Conservation (phyloP, 2,329 filamentous ascomycete species). For the Colletotrichum musae region DNA sequence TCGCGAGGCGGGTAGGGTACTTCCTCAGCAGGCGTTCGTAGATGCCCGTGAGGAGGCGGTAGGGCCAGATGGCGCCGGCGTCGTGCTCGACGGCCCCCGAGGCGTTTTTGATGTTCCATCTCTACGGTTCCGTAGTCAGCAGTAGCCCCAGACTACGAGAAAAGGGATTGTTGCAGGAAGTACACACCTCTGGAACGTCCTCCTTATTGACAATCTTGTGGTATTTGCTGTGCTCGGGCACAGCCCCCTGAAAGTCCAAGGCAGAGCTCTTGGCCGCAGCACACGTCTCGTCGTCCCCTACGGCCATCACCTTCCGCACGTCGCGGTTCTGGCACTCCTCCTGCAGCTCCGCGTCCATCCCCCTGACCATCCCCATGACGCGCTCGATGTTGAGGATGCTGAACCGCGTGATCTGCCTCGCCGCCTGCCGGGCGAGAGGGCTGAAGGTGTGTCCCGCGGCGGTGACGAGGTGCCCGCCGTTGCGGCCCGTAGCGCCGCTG, state of each 20-base stretch:
- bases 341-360: slow-evolving; percentile 31
- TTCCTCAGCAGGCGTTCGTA: slow-evolving; percentile 50
- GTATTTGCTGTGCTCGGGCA: slow-evolving; percentile 40
- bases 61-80: slow-evolving; percentile 57
- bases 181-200: slow-evolving; percentile 34
- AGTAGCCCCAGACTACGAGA: not conserved
- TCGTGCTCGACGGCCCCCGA: slow-evolving; percentile 30
- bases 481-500: slow-evolving; percentile 49
- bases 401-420: slow-evolving; percentile 35
- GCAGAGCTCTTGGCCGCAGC: slow-evolving; percentile 40
- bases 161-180: not conserved
- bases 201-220: slow-evolving; percentile 44
- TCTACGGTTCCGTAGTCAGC: not conserved
- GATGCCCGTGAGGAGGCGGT: slow-evolving; percentile 53
- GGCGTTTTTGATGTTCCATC: slow-evolving; percentile 45
- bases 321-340: slow-evolving; percentile 28
- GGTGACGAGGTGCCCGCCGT: slow-evolving; percentile 46
- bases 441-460: slow-evolving; percentile 22
- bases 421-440: slow-evolving; percentile 17
- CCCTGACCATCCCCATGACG: slow-evolving; percentile 20
- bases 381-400: slow-evolving; percentile 23
- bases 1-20: slow-evolving; percentile 45
- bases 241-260: slow-evolving; percentile 40
- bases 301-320: slow-evolving; percentile 43
- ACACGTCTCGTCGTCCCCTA: slow-evolving; percentile 43